Percentiles rank a stretch among this genome's conserved stretches.
Conservation (phyloP, 1,284 basidiomycete species). For the Naganishia sp. region DNA sequence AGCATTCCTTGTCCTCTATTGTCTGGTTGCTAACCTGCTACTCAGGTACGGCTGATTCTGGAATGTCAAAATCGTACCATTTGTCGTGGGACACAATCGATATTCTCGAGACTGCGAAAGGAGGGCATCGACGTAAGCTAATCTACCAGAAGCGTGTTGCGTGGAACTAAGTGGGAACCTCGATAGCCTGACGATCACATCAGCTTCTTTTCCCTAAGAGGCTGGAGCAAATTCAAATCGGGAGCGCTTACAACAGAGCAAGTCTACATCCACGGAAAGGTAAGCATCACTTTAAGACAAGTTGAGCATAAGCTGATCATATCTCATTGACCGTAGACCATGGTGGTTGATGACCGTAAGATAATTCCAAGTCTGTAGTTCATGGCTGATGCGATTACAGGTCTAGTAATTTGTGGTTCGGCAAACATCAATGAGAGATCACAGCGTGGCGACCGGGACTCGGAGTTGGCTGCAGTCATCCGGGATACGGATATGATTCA, state of each 20-base stretch:
- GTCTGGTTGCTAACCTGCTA: background rate
- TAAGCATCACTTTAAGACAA: slow-evolving; percentile 31
- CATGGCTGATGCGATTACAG: slow-evolving; percentile 33
- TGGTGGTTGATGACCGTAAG: slow-evolving; percentile 86
- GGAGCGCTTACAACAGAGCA: slow-evolving; percentile 88
- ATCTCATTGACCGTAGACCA: slow-evolving; percentile 49
- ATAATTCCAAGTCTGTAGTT: background rate
- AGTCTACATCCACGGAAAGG: slow-evolving; percentile 87
- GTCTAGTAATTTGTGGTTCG: slow-evolving; percentile 96
- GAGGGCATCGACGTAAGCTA: slow-evolving; percentile 80
- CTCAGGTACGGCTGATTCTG: slow-evolving; percentile 78
- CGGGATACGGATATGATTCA: slow-evolving; percentile 96
- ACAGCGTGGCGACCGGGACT: slow-evolving; percentile 93
- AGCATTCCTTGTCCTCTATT: slow-evolving; percentile 50
- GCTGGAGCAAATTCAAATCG: slow-evolving; percentile 87
- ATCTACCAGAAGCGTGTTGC: slow-evolving; percentile 1
- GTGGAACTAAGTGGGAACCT: slow-evolving; percentile 5
- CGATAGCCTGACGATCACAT: slow-evolving; percentile 87
- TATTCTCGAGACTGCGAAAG: slow-evolving; percentile 81
- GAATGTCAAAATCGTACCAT: slow-evolving; percentile 93
- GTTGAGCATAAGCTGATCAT: background rate
- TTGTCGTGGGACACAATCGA: slow-evolving; percentile 84
- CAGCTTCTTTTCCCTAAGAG: slow-evolving; percentile 84
- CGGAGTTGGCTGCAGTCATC: slow-evolving; percentile 88
- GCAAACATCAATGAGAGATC: slow-evolving; percentile 99